A percentile compares a stretch with the other conserved stretches of the same genome.
Conservation (phyloP, 2,329 filamentous ascomycete genomes). For the Lasiodiplodia gonubiensis region DNA sequence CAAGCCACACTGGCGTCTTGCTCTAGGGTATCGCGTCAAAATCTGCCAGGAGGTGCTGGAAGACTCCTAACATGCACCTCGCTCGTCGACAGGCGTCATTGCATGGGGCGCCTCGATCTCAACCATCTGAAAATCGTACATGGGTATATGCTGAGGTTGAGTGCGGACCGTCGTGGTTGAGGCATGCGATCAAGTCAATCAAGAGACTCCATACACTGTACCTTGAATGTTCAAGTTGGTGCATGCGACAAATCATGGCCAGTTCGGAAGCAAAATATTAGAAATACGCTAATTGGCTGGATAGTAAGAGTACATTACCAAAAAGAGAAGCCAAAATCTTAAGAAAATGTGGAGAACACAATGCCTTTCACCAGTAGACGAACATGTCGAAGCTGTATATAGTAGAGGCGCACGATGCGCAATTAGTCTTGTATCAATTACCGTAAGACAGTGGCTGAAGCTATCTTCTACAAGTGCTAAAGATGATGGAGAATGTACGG, state of each 20-base stretch:
- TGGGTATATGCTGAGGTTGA: background rate
- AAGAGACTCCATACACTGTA: background rate
- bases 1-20: background rate
- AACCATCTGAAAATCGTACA: background rate
- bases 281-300: constrained; percentile 8
- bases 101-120: background rate
- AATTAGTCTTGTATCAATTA: constrained; percentile 25
- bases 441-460: constrained; percentile 1
- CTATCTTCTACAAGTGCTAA: constrained; percentile 17
- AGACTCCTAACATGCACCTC: background rate
- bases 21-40: background rate
- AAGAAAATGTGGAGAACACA: background rate
- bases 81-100: background rate
- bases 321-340: background rate
- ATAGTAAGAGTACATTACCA: background rate
- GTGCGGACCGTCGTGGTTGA: background rate
- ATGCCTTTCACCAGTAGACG: background rate
- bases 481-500: background rate
- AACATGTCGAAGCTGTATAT: background rate
- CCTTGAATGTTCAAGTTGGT: background rate
- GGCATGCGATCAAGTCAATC: background rate
- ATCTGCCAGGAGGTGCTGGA: background rate
- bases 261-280: background rate
- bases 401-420: constrained; percentile 3
- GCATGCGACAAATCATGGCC: background rate